A percentile compares a stretch with the other conserved stretches of the same genome.
Conservation (phyloP, 768 basidiomycete species). For the Leccinellum rugosiceps region DNA sequence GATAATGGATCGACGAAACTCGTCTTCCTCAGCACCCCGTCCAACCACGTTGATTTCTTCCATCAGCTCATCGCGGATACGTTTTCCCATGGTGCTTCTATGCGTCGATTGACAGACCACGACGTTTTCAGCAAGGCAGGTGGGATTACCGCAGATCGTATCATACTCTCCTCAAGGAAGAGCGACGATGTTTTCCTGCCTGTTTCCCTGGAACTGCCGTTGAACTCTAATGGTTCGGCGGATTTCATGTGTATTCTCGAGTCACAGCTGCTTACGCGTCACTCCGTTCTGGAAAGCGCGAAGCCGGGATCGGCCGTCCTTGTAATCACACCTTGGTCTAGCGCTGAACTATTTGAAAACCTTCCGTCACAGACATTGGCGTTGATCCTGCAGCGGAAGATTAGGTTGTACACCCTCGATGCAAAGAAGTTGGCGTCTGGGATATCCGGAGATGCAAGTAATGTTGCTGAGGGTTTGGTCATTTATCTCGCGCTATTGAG, state of each 20-base stretch:
- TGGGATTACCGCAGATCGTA: conserved; percentile 64
- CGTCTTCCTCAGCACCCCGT: conserved; percentile 52
- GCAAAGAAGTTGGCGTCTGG: conserved; percentile 47
- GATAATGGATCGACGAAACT: conserved; percentile 37
- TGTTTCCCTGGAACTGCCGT: conserved; percentile 53
- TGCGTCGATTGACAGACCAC: conserved; percentile 64
- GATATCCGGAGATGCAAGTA: conserved; percentile 30
- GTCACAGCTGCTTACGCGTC: conserved; percentile 72
- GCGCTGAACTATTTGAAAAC: conserved; percentile 68
- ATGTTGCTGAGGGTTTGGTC: conserved; percentile 52
- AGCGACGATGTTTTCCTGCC: conserved; percentile 43
- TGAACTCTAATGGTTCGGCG: conserved; percentile 49
- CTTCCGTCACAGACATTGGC: conserved; percentile 49
- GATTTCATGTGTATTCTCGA: conserved; percentile 80
- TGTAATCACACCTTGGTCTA: conserved; percentile 70
- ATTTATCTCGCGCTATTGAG: conserved; percentile 81
- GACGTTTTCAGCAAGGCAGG: conserved; percentile 75
- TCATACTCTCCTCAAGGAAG: conserved; percentile 57
- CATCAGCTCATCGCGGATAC: conserved; percentile 54
- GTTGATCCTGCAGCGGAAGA: conserved; percentile 44
- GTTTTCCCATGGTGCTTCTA: conserved; percentile 48
- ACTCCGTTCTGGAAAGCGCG: conserved; percentile 66
- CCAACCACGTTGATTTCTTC: conserved; percentile 43
- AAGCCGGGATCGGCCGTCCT: conserved; percentile 69
- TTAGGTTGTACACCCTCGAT: conserved; percentile 61